These are phyloP conservation scores for Peziza echinospora DNA, from an alignment of 495 filamentous ascomycete species.

Conservation along the genomic window DNA sequence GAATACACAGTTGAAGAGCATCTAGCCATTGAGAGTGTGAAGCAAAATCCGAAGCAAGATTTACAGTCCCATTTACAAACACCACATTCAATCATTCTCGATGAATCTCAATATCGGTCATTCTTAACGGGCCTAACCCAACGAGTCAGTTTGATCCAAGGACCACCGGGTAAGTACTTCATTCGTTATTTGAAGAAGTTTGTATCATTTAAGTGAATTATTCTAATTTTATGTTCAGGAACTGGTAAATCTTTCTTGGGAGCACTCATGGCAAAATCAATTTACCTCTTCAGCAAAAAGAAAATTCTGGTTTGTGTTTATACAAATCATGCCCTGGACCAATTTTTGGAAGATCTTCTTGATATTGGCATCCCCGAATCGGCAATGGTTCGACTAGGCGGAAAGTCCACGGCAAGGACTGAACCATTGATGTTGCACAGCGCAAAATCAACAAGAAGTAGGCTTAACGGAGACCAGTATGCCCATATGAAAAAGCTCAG, in stretches of 20 bases:
- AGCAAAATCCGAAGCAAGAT: conserved; percentile 8
- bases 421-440: conserved; percentile 19
- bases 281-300: conserved; percentile 31
- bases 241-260: conserved; percentile 70
- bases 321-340: conserved; percentile 51
- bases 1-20: conserved; percentile 7
- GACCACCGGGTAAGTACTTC: conserved; percentile 41
- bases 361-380: conserved; percentile 33
- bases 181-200: background rate
- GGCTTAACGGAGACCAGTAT: background rate
- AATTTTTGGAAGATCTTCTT: conserved; percentile 41
- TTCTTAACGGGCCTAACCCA: conserved; percentile 33
- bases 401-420: conserved; percentile 33
- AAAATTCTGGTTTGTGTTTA: conserved; percentile 40
- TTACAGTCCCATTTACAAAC: conserved; percentile 14
- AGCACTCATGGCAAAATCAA: conserved; percentile 36
- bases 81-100: conserved; percentile 26
- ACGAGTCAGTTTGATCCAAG: conserved; percentile 44
- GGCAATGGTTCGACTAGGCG: conserved; percentile 45
- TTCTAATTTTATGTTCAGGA: conserved; percentile 24
- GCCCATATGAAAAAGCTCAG: background rate
- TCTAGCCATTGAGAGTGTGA: conserved; percentile 17
- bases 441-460: background rate
- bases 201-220: background rate
- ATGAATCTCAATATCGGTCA: conserved; percentile 37